phyloP scores from a whole-genome alignment of 1,139 yeast species.

The Pichia sp. region DNA sequence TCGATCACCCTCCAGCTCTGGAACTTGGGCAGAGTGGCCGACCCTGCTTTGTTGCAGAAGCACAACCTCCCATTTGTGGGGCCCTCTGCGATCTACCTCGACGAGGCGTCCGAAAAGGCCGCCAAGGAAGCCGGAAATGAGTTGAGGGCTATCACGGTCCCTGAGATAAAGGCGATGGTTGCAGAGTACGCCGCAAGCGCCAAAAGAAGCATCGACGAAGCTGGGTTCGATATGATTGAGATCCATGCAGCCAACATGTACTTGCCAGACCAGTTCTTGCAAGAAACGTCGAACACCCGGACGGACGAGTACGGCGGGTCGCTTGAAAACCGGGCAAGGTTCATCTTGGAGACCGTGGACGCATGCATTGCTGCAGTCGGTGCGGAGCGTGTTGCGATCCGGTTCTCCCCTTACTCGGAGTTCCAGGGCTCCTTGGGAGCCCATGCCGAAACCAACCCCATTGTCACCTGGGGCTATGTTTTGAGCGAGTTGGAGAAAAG shows the following conservation, averaged over 20 bases:
- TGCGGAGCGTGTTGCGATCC: slow-evolving; percentile 43
- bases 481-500: slow-evolving; percentile 39
- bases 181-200: slow-evolving; percentile 43
- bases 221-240: slow-evolving; percentile 49
- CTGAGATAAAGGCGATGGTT: slow-evolving; percentile 36
- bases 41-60: slow-evolving; percentile 39
- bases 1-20: slow-evolving; percentile 53
- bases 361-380: slow-evolving; percentile 33
- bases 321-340: slow-evolving; percentile 39
- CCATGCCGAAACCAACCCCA: slow-evolving; percentile 37
- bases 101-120: slow-evolving; percentile 33
- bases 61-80: slow-evolving; percentile 39
- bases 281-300: slow-evolving; percentile 39
- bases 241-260: slow-evolving; percentile 56
- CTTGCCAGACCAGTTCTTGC: slow-evolving; percentile 40
- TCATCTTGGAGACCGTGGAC: slow-evolving; percentile 38
- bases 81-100: slow-evolving; percentile 42
- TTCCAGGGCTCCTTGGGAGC: slow-evolving; percentile 39
- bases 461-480: slow-evolving; percentile 36
- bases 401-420: slow-evolving; percentile 58
- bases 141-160: slow-evolving; percentile 36
- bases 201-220: slow-evolving; percentile 41
- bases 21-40: slow-evolving; percentile 55
- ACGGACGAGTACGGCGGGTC: slow-evolving; percentile 54
- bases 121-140: slow-evolving; percentile 35